Evolutionary conservation across 768 basidiomycete species (phyloP).

Genomic region (Leucocoprinus sp.): DNA sequence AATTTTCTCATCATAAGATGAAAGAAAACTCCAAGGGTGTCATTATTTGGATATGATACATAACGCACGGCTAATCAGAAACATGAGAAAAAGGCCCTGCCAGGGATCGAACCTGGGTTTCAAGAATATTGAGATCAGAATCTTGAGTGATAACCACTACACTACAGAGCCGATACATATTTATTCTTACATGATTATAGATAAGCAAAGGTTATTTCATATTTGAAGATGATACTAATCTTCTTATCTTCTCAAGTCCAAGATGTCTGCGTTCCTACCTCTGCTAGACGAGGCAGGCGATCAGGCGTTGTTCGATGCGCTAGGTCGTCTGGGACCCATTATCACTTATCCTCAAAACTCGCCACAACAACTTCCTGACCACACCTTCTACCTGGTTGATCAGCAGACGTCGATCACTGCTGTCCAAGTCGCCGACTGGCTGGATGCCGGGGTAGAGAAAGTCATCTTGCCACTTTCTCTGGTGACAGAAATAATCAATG

Average conservation of each 20-base stretch:
- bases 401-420: conserved; percentile 38
- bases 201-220: too few relatives aligned
- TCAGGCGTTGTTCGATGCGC: conserved; percentile 46
- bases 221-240: too few relatives aligned
- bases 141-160: conserved; percentile 32
- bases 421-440: conserved; percentile 52
- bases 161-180: conserved; percentile 20
- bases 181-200: too few relatives aligned
- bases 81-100: conserved; percentile 26
- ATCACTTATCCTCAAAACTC: conserved; percentile 37
- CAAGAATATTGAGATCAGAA: conserved; percentile 26
- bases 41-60: too few relatives aligned
- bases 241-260: conserved; percentile 6
- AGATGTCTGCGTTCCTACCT: conserved; percentile 50
- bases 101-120: conserved; percentile 32
- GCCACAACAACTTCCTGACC: conserved; percentile 24
- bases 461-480: conserved; percentile 65
- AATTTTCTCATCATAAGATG: conserved; percentile 15
- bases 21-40: background rate
- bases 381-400: conserved; percentile 45
- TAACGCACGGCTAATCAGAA: too few relatives aligned
- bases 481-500: conserved; percentile 58
- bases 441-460: conserved; percentile 77
- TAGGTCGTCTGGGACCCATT: conserved; percentile 73
- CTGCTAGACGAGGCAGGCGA: conserved; percentile 44